These are phyloP conservation scores for Sodiomyces alkalinus DNA, from an alignment of 2,329 filamentous ascomycete species.

Conservation along the genomic window DNA sequence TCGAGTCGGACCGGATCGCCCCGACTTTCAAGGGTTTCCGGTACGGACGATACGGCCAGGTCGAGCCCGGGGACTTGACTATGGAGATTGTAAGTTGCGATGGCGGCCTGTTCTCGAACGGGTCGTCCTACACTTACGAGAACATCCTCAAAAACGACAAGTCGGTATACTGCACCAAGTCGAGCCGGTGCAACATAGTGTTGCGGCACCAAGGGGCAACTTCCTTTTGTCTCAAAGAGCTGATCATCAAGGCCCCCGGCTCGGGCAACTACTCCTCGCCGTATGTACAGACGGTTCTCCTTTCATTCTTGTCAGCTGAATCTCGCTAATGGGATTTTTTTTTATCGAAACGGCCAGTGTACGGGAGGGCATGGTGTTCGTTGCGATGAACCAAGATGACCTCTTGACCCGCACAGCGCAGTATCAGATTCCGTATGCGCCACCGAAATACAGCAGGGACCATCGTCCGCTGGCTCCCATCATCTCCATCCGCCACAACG, in stretches of 20 bases:
- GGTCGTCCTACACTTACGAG: conserved; percentile 50
- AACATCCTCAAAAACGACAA: conserved; percentile 74
- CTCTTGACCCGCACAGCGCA: conserved; percentile 56
- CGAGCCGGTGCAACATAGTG: conserved; percentile 75
- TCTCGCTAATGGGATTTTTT: too few relatives aligned
- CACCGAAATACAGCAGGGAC: conserved; percentile 13
- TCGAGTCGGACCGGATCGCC: conserved; percentile 45
- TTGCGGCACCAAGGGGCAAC: conserved; percentile 67
- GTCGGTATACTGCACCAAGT: conserved; percentile 81
- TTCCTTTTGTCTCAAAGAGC: conserved; percentile 68
- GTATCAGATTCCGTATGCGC: conserved; percentile 56
- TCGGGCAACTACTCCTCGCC: conserved; percentile 65
- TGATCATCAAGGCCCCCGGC: conserved; percentile 76
- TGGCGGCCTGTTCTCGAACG: conserved; percentile 55
- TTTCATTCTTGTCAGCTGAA: too few relatives aligned
- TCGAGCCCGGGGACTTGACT: conserved; percentile 63
- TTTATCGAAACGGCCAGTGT: too few relatives aligned
- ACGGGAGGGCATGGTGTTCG: conserved; percentile 82
- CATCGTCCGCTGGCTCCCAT: conserved; percentile 19
- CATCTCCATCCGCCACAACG: conserved; percentile 35
- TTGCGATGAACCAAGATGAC: conserved; percentile 73
- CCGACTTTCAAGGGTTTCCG: conserved; percentile 43
- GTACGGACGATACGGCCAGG: conserved; percentile 79
- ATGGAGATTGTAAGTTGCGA: conserved; percentile 89
- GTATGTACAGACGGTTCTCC: conserved; percentile 35